Base-by-base conservation (phyloP, 2,329 filamentous ascomycete genomes). In the Ophiocordyceps camponoti-rufipedis region DNA sequence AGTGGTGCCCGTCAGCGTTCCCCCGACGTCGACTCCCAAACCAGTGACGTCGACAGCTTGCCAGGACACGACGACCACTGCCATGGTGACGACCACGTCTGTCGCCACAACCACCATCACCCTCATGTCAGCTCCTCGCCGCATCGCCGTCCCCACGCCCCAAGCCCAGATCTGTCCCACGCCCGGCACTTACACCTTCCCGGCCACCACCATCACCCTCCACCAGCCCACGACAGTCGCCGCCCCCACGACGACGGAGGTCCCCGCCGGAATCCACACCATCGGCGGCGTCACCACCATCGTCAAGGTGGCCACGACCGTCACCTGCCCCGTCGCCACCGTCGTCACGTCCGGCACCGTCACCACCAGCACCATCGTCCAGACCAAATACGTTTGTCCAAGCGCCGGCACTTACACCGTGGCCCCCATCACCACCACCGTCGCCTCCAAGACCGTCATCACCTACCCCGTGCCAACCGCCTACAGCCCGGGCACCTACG, bases 321-420 rank as follows among this genome's bases (percentile, higher is more conserved):
- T 86, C 47, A 73, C 73, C 54, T 84, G 77, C 73, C 80, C 81
- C 44, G 76, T 79, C 53, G 80, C 81, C 53, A 77, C 77, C 48
- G 71, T 76, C 54, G 69, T 71, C 54, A 80, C 78, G 52, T 65
- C 61, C 47, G 64, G 67, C 51, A 65, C 62, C 51, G 72, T 75
- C 44, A 72, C 74, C 47, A 84, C 77, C 65, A 82, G 72, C 66
- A 68, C 79, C 54, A 75, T 85, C 56, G 67, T 73, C 64, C 75
- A 68, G 54, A 86, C 82, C 56, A 79, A 77, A 56, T 85, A 80
- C 58, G 73, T 81, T 57, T 86, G 82, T 78, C 80, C 81, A 50
- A 69, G 68, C 44, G 69, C 80, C 56, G 82, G 82, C 61, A 85
- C 79, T 47, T 87, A 85, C 72, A 85, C 79, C 58, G 78, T 87